These are phyloP conservation scores for Pseudocercospora vitis DNA, from an alignment of 2,329 filamentous ascomycete species.

Conservation along the genomic window DNA sequence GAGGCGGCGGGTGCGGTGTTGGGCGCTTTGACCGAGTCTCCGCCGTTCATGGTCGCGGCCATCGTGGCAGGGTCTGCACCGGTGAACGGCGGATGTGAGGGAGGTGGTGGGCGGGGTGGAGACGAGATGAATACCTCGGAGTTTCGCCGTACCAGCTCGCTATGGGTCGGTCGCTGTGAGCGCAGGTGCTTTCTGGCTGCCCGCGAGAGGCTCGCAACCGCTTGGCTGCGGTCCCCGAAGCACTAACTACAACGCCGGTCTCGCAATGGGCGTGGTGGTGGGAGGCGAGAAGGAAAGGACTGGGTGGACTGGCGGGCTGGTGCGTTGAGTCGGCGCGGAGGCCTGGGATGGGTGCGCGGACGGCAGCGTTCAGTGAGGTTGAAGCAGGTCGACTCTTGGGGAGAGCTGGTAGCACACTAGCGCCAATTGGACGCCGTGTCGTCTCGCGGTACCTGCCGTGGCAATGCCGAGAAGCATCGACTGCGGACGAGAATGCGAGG, in stretches of 20 bases:
- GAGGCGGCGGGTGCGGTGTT: conserved; percentile 14
- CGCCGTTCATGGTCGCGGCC: conserved; percentile 34
- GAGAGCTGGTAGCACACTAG: not conserved
- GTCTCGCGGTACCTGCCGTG: not conserved
- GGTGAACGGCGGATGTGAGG: conserved; percentile 21
- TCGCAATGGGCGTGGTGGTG: conserved; percentile 2
- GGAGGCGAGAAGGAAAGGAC: not conserved
- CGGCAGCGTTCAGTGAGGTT: not conserved
- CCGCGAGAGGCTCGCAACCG: conserved; percentile 1
- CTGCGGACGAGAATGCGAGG: not conserved
- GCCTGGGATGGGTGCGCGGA: not conserved
- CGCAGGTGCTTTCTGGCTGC: not conserved
- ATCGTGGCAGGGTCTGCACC: conserved; percentile 29
- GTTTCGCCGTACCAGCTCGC: conserved; percentile 2
- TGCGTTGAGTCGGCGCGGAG: not conserved
- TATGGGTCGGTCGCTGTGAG: not conserved
- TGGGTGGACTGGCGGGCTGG: not conserved
- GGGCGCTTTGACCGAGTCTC: conserved; percentile 25
- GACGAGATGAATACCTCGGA: conserved; percentile 7
- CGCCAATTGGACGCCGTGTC: too few species aligned
- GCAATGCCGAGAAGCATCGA: not conserved
- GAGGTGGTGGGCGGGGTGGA: conserved; percentile 9
- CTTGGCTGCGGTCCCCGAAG: not conserved
- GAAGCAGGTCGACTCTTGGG: not conserved
- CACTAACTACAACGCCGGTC: conserved; percentile 6